Percentiles rank a stretch among this genome's conserved stretches.
Conservation (phyloP, 2,329 filamentous ascomycete species). For the Venturia oleaginea region DNA sequence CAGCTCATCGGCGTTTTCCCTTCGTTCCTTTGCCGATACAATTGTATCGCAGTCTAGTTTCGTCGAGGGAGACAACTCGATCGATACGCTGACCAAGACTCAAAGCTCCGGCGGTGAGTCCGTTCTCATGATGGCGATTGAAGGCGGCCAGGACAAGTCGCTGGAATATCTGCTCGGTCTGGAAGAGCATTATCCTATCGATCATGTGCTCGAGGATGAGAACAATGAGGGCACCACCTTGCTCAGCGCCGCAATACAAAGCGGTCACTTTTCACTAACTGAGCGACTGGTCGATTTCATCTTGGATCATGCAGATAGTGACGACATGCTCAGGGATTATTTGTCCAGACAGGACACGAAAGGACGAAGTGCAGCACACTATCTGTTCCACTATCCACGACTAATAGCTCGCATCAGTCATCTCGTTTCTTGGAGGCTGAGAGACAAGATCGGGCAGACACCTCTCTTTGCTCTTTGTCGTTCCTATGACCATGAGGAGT, state of each 20-base stretch:
- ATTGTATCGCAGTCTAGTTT: slow-evolving; percentile 63
- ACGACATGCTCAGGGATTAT: slow-evolving; percentile 55
- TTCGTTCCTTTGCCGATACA: slow-evolving; percentile 69
- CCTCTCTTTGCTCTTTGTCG: slow-evolving; percentile 90
- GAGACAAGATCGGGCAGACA: slow-evolving; percentile 96
- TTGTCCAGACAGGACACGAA: slow-evolving; percentile 68
- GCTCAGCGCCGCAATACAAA: slow-evolving; percentile 81
- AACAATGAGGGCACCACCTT: slow-evolving; percentile 88
- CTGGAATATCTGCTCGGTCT: slow-evolving; percentile 72
- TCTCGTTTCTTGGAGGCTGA: slow-evolving; percentile 77
- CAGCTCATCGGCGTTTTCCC: slow-evolving; percentile 74
- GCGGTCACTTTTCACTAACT: slow-evolving; percentile 66
- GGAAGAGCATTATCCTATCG: slow-evolving; percentile 62
- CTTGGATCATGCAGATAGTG: slow-evolving; percentile 43
- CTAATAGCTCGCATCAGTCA: slow-evolving; percentile 69
- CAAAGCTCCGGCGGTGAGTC: slow-evolving; percentile 68
- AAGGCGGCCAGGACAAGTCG: slow-evolving; percentile 57
- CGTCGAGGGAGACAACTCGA: slow-evolving; percentile 77
- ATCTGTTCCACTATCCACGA: slow-evolving; percentile 82
- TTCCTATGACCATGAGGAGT: slow-evolving; percentile 87
- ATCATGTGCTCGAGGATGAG: slow-evolving; percentile 67
- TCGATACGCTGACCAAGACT: slow-evolving; percentile 67
- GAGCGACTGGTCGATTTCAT: slow-evolving; percentile 67
- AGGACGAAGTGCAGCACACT: slow-evolving; percentile 88
- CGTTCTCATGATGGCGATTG: slow-evolving; percentile 51